Evolutionary conservation across 2,329 filamentous ascomycete species (phyloP), one percentile per base, ranked within the genome.

Genomic region (Aspergillus uvarum): DNA sequence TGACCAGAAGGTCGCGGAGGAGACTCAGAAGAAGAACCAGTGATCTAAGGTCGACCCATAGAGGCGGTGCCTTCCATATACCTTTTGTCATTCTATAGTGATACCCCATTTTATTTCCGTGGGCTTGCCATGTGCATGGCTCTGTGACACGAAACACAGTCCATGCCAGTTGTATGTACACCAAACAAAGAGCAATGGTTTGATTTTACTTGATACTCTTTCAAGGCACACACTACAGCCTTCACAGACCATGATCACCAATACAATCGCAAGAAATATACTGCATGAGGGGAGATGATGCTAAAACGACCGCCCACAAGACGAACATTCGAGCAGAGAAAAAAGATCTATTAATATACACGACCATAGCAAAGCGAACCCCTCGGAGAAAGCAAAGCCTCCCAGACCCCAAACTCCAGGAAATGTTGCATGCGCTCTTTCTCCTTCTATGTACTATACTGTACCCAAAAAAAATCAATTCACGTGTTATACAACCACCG

Each of bases 21-120:
- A 71, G 5, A 59, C 24, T 44, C 69, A 65, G 55, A 76, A 75
- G 65, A 77, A 75, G 65, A 71, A 71, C 60, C 70, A 74, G 64
- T 76, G 62, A 71, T 44, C 16, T 19, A 19, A 19, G 54, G 29
- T 32, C 53, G 51, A 58, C 47, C 11, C 11, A 35, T 47, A 47
- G 51, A 38, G 32, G 44, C 26, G 29, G 19, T 52, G 42, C 16
- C 60, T 60, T 16, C 24, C 44, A 51, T 51, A 51, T 47, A 47
- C 24, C 54, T 47, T 50, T 49, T 59, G 32, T 55, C 44, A 54
- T 59, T 62, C 63, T 62, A 29, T 53, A 66, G 60, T 67, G 69
- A 72, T 73, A 73, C 71, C 71, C 71, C 53, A 61, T 65, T 64
- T 59, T 24, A 42, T 55, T 35, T 53, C 42, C 53, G 53, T 44